A percentile compares a stretch with the other conserved stretches of the same genome.
Conservation (phyloP, 2,329 filamentous ascomycete genomes). For the Aspergillus aculeatinus region DNA sequence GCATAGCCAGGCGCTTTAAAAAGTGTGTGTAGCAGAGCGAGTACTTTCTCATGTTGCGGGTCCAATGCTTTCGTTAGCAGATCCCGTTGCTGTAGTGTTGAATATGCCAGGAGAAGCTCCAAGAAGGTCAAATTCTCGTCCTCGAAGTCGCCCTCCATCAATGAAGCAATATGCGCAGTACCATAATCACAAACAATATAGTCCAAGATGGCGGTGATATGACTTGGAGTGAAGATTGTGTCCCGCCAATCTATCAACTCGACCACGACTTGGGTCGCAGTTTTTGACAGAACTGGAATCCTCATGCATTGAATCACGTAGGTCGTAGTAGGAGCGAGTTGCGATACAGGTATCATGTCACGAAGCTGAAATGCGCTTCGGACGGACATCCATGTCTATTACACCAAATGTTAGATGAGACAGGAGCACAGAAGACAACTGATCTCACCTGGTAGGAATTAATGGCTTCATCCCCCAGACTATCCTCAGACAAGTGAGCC, state of each 20-base stretch:
- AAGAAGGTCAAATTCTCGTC: constrained; percentile 41
- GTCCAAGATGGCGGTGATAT: constrained; percentile 30
- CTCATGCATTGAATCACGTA: constrained; percentile 28
- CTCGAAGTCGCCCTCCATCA: constrained; percentile 39
- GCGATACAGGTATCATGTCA: constrained; percentile 19
- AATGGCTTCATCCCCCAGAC: constrained; percentile 35
- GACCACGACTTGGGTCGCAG: constrained; percentile 36
- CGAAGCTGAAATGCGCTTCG: constrained; percentile 27
- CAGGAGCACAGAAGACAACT: neutral
- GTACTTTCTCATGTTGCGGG: constrained; percentile 33
- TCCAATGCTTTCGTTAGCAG: constrained; percentile 33
- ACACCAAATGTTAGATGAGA: constrained; percentile 7
- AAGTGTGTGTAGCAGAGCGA: constrained; percentile 38
- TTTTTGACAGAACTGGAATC: constrained; percentile 27
- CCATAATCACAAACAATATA: constrained; percentile 37
- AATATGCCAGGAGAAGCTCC: constrained; percentile 41
- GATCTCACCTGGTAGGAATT: constrained; percentile 37
- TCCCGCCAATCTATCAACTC: constrained; percentile 34
- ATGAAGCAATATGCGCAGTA: constrained; percentile 30
- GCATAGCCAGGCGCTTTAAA: constrained; percentile 43
- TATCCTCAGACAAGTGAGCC: constrained; percentile 20
- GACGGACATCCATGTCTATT: constrained; percentile 37
- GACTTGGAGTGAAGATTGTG: constrained; percentile 26
- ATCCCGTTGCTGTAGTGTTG: constrained; percentile 30
- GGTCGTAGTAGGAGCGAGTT: constrained; percentile 24